A percentile compares a stretch with the other conserved stretches of the same genome.
Evolutionary conservation across 768 basidiomycete genomes (phyloP).

Genomic region (Cystofilobasidium macerans): DNA sequence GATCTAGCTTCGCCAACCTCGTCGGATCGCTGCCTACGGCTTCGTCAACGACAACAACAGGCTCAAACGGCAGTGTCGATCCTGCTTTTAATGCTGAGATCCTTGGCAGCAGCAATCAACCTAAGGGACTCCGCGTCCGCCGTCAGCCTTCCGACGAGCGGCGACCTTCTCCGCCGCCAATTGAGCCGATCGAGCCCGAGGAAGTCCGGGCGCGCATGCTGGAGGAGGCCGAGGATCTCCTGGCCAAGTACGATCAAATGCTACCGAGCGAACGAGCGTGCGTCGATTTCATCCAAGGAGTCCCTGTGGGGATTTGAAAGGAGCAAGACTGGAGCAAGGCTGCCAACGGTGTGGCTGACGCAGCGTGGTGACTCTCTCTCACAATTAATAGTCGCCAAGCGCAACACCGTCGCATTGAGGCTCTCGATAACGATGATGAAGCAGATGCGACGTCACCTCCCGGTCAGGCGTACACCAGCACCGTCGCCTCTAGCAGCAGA

Average conservation of each 20-base stretch:
- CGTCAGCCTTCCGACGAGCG: no score
- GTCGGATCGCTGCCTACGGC: background rate
- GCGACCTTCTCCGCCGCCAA: no score
- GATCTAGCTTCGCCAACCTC: conserved; percentile 12
- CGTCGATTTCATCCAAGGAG: no score
- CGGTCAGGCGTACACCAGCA: background rate
- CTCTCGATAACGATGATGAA: background rate
- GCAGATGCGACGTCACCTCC: background rate
- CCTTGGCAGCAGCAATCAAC: no score
- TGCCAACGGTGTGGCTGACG: no score
- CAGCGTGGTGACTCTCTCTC: background rate
- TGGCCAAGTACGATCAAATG: conserved; percentile 22
- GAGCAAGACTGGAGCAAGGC: no score
- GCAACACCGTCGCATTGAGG: background rate
- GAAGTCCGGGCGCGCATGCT: conserved; percentile 11
- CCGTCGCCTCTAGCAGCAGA: no score
- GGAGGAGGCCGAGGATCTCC: conserved; percentile 21
- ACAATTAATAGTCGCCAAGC: background rate
- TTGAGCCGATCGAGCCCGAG: conserved; percentile 21
- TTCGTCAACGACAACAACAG: no score
- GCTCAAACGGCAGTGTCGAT: no score
- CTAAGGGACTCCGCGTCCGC: no score
- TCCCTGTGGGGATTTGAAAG: no score
- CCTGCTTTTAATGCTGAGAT: background rate
- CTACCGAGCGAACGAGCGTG: conserved; percentile 11